Evolutionary conservation across 225 moss, liverwort and hornwort genomes (phyloP), one percentile per base, ranked within the genome.

Genomic region (Marchantia paleacea): DNA sequence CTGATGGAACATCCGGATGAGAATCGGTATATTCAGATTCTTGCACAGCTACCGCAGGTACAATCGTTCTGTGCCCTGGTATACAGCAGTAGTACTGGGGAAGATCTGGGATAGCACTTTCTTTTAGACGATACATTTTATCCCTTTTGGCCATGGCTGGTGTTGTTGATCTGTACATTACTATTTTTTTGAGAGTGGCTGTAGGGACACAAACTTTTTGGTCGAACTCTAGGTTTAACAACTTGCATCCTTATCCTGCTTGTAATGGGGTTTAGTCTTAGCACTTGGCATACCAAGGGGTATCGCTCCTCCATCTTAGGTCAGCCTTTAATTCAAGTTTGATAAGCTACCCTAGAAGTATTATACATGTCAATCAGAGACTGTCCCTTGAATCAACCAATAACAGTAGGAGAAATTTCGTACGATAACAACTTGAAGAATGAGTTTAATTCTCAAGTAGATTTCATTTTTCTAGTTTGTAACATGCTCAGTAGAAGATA

Each of bases 51-150:
- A 81, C 94, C 91, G 63, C 91, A 94, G 87, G 89, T 99, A 81
- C 91, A 91, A 69, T 89, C 92, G 82, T 94, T 95, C 81, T 99
- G 95, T 83, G 92, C 91, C 64, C 84, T 99, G 94, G 93, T 99
- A 39, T 99, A 95, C 78, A 90, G 75, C 66, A 85, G 81, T 75
- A 75, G 69, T 22, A 78, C 80, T 25, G 80, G 51, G 31, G 65
- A 81, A 29, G 68, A 60, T 51, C 52, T 49, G 24, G 52, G 39
- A 10, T 51, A 57, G 65, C 29, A 39, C 22, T 51, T 85, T 8
- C 0, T 68, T 28, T 15, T 81, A 52, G 61, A 74, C 75, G 48
- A 58, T 72, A 30, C 22, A 39, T 47, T 76, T 11, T 24, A 19
- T 55, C 55, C 64, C 26, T 75, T 78, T 49, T 57, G 63, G 73